phyloP scores from a whole-genome alignment of 2,329 filamentous ascomycete species.

The Curvularia eragrostidis region DNA sequence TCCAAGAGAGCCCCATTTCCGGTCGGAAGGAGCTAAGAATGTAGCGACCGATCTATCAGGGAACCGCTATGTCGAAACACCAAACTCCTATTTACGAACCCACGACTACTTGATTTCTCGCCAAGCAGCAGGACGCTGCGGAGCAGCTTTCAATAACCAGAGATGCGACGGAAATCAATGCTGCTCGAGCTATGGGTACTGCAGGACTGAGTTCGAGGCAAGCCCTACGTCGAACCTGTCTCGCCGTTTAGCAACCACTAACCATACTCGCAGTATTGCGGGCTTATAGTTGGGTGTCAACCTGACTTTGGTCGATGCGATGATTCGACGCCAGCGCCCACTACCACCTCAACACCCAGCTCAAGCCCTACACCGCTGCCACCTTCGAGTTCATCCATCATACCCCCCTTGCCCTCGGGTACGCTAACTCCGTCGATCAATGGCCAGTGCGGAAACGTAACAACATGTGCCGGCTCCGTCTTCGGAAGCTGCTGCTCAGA shows the following conservation, averaged over 20 bases:
- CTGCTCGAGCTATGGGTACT: slow-evolving; percentile 37
- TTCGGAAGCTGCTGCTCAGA: slow-evolving; percentile 39
- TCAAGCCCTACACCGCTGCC: slow-evolving; percentile 30
- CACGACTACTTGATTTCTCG: slow-evolving; percentile 23
- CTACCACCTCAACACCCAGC: slow-evolving; percentile 23
- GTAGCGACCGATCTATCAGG: slow-evolving; percentile 7
- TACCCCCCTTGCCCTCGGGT: slow-evolving; percentile 35
- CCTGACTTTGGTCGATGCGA: slow-evolving; percentile 40
- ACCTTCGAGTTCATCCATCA: slow-evolving; percentile 24
- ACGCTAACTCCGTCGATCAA: slow-evolving; percentile 33
- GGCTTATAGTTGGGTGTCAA: slow-evolving; percentile 35
- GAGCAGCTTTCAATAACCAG: slow-evolving; percentile 25
- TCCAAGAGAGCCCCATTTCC: background rate
- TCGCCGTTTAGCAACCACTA: background rate
- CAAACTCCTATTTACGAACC: slow-evolving; percentile 20
- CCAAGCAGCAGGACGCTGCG: slow-evolving; percentile 35
- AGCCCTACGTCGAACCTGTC: background rate
- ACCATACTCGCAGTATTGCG: slow-evolving; percentile 19
- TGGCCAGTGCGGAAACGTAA: slow-evolving; percentile 39
- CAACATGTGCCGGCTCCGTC: slow-evolving; percentile 35
- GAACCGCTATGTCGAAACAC: slow-evolving; percentile 25
- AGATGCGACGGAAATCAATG: slow-evolving; percentile 33
- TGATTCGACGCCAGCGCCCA: slow-evolving; percentile 22
- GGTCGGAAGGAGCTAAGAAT: background rate
- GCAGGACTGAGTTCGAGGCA: slow-evolving; percentile 33